phyloP scores from a whole-genome alignment of 352 stramenopile species.

The Phytophthora sp. region DNA sequence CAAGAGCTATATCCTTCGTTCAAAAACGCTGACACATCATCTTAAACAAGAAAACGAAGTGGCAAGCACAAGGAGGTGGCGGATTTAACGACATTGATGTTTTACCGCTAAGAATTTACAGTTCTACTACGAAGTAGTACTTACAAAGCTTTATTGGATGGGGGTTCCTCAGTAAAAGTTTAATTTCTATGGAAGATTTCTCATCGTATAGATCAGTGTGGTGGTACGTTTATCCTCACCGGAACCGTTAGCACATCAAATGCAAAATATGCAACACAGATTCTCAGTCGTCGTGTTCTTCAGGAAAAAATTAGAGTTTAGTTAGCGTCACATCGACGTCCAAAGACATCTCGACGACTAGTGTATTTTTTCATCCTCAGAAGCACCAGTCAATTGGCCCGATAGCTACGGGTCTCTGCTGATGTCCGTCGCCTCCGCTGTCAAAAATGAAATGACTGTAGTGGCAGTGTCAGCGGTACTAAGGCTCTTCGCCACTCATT shows the following conservation, averaged over 20 bases:
- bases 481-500: slow-evolving; percentile 32
- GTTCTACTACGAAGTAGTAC: no score
- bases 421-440: not conserved
- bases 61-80: no score
- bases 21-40: no score
- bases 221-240: slow-evolving; percentile 75
- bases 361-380: slow-evolving; percentile 83
- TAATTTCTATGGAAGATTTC: slow-evolving; percentile 78
- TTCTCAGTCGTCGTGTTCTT: slow-evolving; percentile 49
- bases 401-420: not conserved
- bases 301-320: slow-evolving; percentile 91
- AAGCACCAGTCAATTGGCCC: slow-evolving; percentile 24
- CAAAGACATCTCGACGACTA: slow-evolving; percentile 45
- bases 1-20: no score
- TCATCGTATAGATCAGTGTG: slow-evolving; percentile 78
- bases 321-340: slow-evolving; percentile 55
- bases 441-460: slow-evolving; percentile 27
- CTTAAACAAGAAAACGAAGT: no score
- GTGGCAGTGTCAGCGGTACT: not conserved
- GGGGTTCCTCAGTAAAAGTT: slow-evolving; percentile 65
- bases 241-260: slow-evolving; percentile 40
- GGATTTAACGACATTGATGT: no score
- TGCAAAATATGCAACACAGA: slow-evolving; percentile 14
- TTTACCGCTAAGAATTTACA: no score
- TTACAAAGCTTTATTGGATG: no score